Conservation (phyloP, 306 rosid species). For the Alnus rubra region DNA sequence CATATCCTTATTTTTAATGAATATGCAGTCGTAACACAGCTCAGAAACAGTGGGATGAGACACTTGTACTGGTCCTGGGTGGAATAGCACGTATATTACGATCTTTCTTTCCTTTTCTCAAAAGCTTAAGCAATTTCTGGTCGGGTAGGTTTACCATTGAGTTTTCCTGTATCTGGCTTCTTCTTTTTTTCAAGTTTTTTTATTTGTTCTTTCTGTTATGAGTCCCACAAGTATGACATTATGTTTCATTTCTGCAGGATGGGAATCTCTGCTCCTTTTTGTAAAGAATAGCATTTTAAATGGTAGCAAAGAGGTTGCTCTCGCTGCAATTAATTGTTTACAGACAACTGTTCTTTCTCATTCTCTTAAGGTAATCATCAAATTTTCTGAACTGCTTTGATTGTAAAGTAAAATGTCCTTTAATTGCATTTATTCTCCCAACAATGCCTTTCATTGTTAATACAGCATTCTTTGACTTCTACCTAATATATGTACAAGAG, state of each 20-base stretch:
- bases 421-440: neutral
- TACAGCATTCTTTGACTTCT: constrained; percentile 17
- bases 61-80: constrained; percentile 87
- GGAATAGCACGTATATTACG: constrained; percentile 92
- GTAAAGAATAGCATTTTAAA: constrained; percentile 76
- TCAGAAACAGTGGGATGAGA: constrained; percentile 99
- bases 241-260: constrained; percentile 58
- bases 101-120: constrained; percentile 82
- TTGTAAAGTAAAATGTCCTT: constrained; percentile 23
- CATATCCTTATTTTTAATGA: constrained; percentile 28
- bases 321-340: constrained; percentile 90
- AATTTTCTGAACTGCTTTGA: constrained; percentile 24
- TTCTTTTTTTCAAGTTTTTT: constrained; percentile 1
- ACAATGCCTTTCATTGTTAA: constrained; percentile 2
- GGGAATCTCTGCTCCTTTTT: constrained; percentile 88
- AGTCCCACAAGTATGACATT: constrained; percentile 15
- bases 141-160: constrained; percentile 61
- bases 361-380: constrained; percentile 69
- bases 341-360: constrained; percentile 86
- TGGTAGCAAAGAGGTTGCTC: constrained; percentile 95
- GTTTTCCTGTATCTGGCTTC: constrained; percentile 24
- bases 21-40: constrained; percentile 94
- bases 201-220: constrained; percentile 24
- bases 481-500: constrained; percentile 21
- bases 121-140: constrained; percentile 76